phyloP scores from a whole-genome alignment of 2,329 filamentous ascomycete genomes.

The Aspergillus vadensis region DNA sequence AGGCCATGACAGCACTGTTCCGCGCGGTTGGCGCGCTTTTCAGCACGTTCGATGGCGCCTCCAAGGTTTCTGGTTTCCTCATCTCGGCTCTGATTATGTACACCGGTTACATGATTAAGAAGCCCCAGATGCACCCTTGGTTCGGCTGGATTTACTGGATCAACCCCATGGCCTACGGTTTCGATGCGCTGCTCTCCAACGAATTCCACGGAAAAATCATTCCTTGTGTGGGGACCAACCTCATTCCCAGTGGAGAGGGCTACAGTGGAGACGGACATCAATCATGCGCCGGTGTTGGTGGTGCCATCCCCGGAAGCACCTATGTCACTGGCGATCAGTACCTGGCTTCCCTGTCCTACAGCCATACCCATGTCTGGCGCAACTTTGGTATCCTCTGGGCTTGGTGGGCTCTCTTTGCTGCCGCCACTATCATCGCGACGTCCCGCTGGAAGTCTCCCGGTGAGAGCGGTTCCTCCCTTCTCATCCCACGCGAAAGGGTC shows the following conservation, averaged over 20 bases:
- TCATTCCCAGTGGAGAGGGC: slow-evolving; percentile 38
- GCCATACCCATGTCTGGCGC: slow-evolving; percentile 56
- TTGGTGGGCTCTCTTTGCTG: slow-evolving; percentile 63
- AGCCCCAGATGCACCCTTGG: slow-evolving; percentile 56
- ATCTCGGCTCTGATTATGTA: slow-evolving; percentile 44
- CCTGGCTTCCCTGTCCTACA: slow-evolving; percentile 57
- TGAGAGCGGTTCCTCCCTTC: slow-evolving; percentile 56
- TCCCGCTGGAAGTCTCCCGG: slow-evolving; percentile 57
- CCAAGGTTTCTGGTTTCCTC: slow-evolving; percentile 53
- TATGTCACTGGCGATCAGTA: slow-evolving; percentile 62
- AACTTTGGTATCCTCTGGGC: slow-evolving; percentile 66
- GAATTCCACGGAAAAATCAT: slow-evolving; percentile 41
- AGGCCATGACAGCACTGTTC: slow-evolving; percentile 62
- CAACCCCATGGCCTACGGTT: slow-evolving; percentile 42
- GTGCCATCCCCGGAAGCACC: slow-evolving; percentile 53
- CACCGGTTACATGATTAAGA: slow-evolving; percentile 48
- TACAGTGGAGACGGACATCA: slow-evolving; percentile 29
- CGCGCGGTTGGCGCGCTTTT: slow-evolving; percentile 59
- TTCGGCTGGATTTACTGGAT: slow-evolving; percentile 52
- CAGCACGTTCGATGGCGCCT: slow-evolving; percentile 59
- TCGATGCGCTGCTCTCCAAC: slow-evolving; percentile 41
- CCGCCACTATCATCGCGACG: slow-evolving; percentile 61
- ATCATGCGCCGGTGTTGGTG: slow-evolving; percentile 56
- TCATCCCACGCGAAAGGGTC: slow-evolving; percentile 64
- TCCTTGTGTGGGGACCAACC: slow-evolving; percentile 39